Conservation (phyloP, 2,329 filamentous ascomycete genomes). For the Cryphonectria radicalis region DNA sequence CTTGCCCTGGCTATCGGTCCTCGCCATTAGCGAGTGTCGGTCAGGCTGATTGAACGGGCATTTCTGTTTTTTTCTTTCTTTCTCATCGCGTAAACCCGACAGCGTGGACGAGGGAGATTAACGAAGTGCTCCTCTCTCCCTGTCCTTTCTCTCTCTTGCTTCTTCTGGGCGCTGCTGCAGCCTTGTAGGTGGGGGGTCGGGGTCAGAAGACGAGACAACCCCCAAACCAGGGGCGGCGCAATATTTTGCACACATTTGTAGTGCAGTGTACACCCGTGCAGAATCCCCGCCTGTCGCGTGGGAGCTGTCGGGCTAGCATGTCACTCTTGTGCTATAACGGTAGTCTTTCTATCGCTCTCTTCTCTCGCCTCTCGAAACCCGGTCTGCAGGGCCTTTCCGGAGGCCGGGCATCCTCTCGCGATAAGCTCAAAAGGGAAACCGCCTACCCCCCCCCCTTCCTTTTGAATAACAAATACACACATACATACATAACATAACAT, state of each 20-base stretch:
- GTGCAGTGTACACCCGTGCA: too few species aligned
- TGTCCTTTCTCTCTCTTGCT: neutral
- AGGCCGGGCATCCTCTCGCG: neutral
- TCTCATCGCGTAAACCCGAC: neutral
- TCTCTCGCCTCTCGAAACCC: neutral
- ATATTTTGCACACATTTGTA: too few species aligned
- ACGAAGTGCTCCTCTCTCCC: neutral
- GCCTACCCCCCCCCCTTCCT: too few species aligned
- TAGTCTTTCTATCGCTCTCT: too few species aligned
- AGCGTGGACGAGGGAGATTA: neutral
- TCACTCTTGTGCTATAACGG: too few species aligned
- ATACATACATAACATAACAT: too few species aligned
- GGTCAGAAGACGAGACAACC: neutral
- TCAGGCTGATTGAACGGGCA: neutral
- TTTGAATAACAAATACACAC: too few species aligned
- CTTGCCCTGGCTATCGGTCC: neutral
- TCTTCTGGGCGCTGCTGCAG: neutral
- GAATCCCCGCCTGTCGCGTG: too few species aligned
- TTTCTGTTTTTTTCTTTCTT: too few species aligned
- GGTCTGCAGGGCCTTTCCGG: neutral
- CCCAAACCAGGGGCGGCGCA: too few species aligned
- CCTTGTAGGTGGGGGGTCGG: neutral
- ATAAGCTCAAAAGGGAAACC: neutral
- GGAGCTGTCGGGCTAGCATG: too few species aligned
- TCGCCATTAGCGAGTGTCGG: neutral